Evolutionary conservation across 2,329 filamentous ascomycete species (phyloP).

Genomic region (Tolypocladium capitatum): DNA sequence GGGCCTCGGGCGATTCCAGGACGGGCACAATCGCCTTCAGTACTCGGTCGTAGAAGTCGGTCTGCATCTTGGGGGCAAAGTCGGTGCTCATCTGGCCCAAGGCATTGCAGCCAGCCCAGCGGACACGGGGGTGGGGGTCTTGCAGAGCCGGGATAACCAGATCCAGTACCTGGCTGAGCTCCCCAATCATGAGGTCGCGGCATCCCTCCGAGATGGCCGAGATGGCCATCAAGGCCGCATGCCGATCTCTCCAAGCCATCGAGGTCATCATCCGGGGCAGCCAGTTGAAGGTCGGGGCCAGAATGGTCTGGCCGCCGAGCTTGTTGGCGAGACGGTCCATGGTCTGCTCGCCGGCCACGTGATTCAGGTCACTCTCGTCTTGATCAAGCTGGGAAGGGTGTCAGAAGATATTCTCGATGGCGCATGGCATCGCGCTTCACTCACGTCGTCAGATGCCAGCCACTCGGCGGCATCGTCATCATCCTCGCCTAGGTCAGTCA

Average conservation of each 20-base stretch:
- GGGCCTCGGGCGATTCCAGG: slow-evolving; percentile 74
- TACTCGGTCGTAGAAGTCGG: slow-evolving; percentile 80
- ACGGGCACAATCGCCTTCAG: slow-evolving; percentile 88
- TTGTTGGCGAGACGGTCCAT: slow-evolving; percentile 98
- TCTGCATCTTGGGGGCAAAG: slow-evolving; percentile 95
- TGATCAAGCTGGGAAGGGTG: slow-evolving; percentile 56
- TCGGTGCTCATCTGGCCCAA: slow-evolving; percentile 99
- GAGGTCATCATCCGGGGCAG: slow-evolving; percentile 96
- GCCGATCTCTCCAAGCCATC: slow-evolving; percentile 83
- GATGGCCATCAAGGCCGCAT: slow-evolving; percentile 96
- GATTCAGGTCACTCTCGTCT: slow-evolving; percentile 93
- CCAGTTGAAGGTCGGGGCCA: slow-evolving; percentile 93
- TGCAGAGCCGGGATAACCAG: slow-evolving; percentile 85
- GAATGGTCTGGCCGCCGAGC: slow-evolving; percentile 81
- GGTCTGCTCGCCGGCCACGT: slow-evolving; percentile 93
- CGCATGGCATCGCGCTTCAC: slow-evolving; percentile 15
- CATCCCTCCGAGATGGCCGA: slow-evolving; percentile 97
- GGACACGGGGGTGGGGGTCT: slow-evolving; percentile 83
- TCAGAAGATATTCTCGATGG: slow-evolving; percentile 11
- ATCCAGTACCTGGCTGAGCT: slow-evolving; percentile 86
- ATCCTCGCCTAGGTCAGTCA: slow-evolving; percentile 91
- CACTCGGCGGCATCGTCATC: slow-evolving; percentile 93
- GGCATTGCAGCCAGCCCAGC: slow-evolving; percentile 95
- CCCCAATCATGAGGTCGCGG: slow-evolving; percentile 86
- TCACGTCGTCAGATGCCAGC: slow-evolving; percentile 80